phyloP scores from a whole-genome alignment of 306 rosid genomes.

The Fragaria vesca region DNA sequence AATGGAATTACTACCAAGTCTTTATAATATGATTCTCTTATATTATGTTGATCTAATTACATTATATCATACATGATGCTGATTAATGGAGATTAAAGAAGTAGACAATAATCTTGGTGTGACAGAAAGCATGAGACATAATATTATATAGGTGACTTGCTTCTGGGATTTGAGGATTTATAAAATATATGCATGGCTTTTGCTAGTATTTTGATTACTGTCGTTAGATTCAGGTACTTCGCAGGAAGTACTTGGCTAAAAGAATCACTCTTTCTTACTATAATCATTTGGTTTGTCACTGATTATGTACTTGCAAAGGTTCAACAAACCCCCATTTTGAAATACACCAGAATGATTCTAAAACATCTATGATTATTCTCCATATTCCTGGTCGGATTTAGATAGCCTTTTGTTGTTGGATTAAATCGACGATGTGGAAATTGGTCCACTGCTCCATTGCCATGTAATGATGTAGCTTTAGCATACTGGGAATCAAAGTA shows the following conservation, averaged over 20 bases:
- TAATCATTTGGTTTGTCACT: background rate
- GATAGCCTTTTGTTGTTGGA: background rate
- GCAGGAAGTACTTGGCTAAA: background rate
- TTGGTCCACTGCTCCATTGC: background rate
- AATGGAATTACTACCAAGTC: background rate
- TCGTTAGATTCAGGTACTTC: background rate
- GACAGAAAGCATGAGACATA: background rate
- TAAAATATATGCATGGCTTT: background rate
- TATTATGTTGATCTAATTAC: background rate
- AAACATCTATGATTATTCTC: background rate
- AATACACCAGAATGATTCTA: background rate
- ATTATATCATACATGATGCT: slow-evolving; percentile 6
- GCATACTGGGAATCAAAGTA: background rate
- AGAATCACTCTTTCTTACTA: background rate
- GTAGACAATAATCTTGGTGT: slow-evolving; percentile 10
- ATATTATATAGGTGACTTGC: background rate
- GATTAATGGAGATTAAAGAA: background rate
- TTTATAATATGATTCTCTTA: background rate
- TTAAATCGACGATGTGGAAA: background rate
- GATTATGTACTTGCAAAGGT: background rate
- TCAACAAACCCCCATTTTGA: no score
- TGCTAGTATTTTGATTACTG: background rate
- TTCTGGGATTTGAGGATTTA: background rate
- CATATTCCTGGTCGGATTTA: background rate
- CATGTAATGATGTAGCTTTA: background rate